A percentile compares a stretch with the other conserved stretches of the same genome.
Conservation (phyloP, 495 filamentous ascomycete genomes). For the Xylaria acuta region DNA sequence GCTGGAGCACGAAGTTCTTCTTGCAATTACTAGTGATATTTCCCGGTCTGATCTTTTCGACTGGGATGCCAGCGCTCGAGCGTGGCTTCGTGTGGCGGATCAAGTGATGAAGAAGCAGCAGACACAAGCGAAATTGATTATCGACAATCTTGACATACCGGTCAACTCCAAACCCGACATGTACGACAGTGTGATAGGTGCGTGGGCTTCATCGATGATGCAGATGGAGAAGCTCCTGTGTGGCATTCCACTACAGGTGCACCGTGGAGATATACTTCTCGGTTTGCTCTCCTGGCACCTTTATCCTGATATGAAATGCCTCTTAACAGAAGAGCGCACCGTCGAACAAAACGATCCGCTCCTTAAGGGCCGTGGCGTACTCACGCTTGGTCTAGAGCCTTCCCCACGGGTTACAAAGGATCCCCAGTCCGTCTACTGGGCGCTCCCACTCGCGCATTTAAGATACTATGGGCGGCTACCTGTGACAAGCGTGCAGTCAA, state of each 20-base stretch:
- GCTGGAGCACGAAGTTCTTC: not conserved
- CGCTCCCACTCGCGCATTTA: conserved; percentile 41
- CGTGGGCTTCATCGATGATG: conserved; percentile 38
- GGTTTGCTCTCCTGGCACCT: conserved; percentile 48
- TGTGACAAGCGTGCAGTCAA: conserved; percentile 7
- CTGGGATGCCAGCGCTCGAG: conserved; percentile 48
- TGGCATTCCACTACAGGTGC: conserved; percentile 33
- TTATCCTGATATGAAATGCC: conserved; percentile 43
- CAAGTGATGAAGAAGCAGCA: conserved; percentile 33
- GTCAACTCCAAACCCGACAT: conserved; percentile 32
- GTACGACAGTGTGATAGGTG: conserved; percentile 40
- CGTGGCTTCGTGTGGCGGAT: conserved; percentile 45
- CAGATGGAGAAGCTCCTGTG: conserved; percentile 35
- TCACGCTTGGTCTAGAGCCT: conserved; percentile 16
- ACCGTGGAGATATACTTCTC: conserved; percentile 38
- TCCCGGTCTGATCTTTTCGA: conserved; percentile 35
- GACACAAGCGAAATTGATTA: conserved; percentile 44
- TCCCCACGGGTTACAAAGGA: conserved; percentile 2
- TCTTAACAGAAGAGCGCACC: conserved; percentile 1
- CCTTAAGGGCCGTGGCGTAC: conserved; percentile 19
- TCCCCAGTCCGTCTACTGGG: conserved; percentile 39
- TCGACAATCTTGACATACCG: conserved; percentile 43
- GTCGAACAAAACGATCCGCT: conserved; percentile 34
- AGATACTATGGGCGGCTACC: conserved; percentile 40
- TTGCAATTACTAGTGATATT: conserved; percentile 29